Percentiles rank a stretch among this genome's conserved stretches.
phyloP scores from a whole-genome alignment of 441 rosid genomes.

The Syzygium malaccense region DNA sequence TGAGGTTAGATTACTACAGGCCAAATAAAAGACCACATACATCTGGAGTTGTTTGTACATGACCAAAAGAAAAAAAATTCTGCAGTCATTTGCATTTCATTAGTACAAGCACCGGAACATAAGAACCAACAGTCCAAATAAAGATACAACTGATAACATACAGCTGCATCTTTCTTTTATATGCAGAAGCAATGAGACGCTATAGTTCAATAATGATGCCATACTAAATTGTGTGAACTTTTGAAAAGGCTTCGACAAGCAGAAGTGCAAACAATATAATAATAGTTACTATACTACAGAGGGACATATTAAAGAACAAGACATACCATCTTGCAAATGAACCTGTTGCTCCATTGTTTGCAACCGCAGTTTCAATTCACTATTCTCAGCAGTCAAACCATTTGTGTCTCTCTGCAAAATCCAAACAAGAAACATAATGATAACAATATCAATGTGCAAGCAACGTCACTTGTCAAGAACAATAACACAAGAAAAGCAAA shows the following conservation, averaged over 20 bases:
- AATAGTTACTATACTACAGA: background rate
- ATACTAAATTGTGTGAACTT: background rate
- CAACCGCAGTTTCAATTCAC: constrained; percentile 86
- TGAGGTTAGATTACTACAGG: background rate
- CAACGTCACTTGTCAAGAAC: background rate
- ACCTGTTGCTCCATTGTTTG: constrained; percentile 98
- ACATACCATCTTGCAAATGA: constrained; percentile 95
- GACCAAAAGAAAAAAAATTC: background rate
- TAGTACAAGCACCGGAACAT: background rate
- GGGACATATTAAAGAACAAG: background rate
- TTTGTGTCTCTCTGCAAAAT: constrained; percentile 85
- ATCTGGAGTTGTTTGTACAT: background rate
- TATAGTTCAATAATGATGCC: background rate
- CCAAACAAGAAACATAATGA: constrained; percentile 4
- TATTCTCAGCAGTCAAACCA: constrained; percentile 86
- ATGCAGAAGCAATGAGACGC: background rate
- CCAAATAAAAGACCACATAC: background rate
- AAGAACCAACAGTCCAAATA: background rate
- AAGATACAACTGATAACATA: background rate
- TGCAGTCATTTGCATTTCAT: background rate
- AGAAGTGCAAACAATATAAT: background rate
- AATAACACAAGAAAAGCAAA: background rate
- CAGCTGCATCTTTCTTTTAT: background rate
- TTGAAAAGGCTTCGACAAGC: background rate
- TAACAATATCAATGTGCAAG: background rate